A percentile compares a stretch with the other conserved stretches of the same genome.
Evolutionary conservation across 1,284 basidiomycete genomes (phyloP).

Genomic region (Stygiomarasmius scandens): DNA sequence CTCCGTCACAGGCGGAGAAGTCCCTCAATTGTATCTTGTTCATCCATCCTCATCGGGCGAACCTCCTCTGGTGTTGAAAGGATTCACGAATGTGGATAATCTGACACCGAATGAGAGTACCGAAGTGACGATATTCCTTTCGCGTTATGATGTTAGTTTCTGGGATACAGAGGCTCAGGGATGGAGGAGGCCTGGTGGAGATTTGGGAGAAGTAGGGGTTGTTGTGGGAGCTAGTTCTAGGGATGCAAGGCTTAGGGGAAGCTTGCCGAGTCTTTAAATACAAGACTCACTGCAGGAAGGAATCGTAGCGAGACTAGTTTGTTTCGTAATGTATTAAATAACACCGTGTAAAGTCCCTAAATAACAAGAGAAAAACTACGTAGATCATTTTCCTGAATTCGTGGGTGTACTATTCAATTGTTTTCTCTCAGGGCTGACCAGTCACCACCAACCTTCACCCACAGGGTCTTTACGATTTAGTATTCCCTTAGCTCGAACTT

Average conservation of each 20-base stretch:
- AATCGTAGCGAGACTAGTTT: no score
- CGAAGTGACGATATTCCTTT: slow-evolving; percentile 56
- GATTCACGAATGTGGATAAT: slow-evolving; percentile 64
- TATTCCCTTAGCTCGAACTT: no score
- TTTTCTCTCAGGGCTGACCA: no score
- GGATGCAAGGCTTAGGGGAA: slow-evolving; percentile 45
- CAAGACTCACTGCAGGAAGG: no score
- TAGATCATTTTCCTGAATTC: no score
- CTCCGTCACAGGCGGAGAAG: slow-evolving; percentile 53
- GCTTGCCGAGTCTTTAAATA: slow-evolving; percentile 34
- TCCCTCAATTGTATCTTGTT: slow-evolving; percentile 69
- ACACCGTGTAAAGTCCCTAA: no score
- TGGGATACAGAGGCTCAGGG: slow-evolving; percentile 59
- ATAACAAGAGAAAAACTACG: no score
- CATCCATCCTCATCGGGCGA: slow-evolving; percentile 57
- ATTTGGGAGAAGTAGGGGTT: slow-evolving; percentile 46
- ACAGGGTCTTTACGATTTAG: no score
- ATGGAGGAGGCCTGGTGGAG: slow-evolving; percentile 48
- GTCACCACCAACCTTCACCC: no score
- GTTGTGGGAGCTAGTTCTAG: slow-evolving; percentile 58
- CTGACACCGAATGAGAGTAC: slow-evolving; percentile 44
- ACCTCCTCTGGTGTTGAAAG: slow-evolving; percentile 65
- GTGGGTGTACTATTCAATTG: no score
- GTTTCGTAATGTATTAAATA: no score
- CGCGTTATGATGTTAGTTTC: slow-evolving; percentile 64